These are phyloP conservation scores for Fusarium poae DNA, from an alignment of 2,329 filamentous ascomycete genomes.

Conservation along the genomic window DNA sequence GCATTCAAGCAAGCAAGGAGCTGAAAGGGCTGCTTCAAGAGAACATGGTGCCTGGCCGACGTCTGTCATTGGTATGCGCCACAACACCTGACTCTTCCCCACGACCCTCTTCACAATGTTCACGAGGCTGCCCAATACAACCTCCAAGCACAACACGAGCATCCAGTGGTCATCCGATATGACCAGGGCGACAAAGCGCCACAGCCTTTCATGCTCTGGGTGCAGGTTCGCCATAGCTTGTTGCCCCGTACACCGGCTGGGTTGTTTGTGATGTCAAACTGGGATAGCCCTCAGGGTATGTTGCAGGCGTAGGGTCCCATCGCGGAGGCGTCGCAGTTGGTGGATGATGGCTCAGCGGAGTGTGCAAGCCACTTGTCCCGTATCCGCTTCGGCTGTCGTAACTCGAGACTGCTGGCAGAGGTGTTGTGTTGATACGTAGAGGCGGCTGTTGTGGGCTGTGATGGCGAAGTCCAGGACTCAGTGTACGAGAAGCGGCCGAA, in stretches of 20 bases:
- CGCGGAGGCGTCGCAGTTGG: constrained; percentile 56
- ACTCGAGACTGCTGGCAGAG: constrained; percentile 55
- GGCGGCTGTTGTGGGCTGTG: constrained; percentile 55
- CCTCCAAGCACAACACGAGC: constrained; percentile 45
- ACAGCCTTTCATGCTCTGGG: constrained; percentile 56
- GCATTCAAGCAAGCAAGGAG: constrained; percentile 25
- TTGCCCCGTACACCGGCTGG: constrained; percentile 58
- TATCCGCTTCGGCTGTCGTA: constrained; percentile 59
- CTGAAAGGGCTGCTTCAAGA: constrained; percentile 28
- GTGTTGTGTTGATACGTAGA: constrained; percentile 55
- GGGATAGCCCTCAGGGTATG: constrained; percentile 57
- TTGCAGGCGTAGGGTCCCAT: constrained; percentile 58
- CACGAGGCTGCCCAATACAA: constrained; percentile 53
- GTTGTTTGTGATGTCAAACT: constrained; percentile 53
- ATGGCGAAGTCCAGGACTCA: constrained; percentile 56
- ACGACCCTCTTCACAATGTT: constrained; percentile 48
- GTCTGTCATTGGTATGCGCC: constrained; percentile 55
- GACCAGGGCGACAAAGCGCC: constrained; percentile 34
- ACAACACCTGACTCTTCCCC: constrained; percentile 56
- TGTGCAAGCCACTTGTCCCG: constrained; percentile 57
- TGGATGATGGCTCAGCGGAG: constrained; percentile 56
- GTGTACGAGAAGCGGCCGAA: constrained; percentile 55
- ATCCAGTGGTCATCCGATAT: constrained; percentile 43
- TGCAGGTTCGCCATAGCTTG: constrained; percentile 59
- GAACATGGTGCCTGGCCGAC: constrained; percentile 41